Evolutionary conservation across 2,329 filamentous ascomycete genomes (phyloP), one percentile per base, ranked within the genome.

Genomic region (Xylaria sp.): DNA sequence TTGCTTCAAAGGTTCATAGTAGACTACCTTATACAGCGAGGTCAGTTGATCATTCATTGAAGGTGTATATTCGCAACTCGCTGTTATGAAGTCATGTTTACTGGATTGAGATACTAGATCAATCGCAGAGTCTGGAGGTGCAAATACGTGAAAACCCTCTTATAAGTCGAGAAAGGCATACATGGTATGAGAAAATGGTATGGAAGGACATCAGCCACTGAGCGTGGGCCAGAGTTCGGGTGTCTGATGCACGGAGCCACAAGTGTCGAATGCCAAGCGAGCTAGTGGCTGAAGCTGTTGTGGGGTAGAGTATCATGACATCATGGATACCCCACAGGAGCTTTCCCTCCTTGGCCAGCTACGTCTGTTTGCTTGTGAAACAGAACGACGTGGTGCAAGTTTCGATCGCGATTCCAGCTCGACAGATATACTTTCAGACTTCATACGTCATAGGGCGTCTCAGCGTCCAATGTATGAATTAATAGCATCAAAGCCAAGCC

Each of bases 221-320:
- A 23, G 3, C 18, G 51, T 54, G 13, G 51, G 25, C 13, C 15
- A 18, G 15, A 51, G 13, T 28, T 13, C 48, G 23, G 23, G 15
- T 44, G 41, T 18, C 23, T 32, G n/a, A 15, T 25, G 20, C 20
- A 32, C 20, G 18, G 32, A 18, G 50, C 50, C 50, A 23, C 50
- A 55, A 18, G 20, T 10, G 10, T n/a, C 18, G 6, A 46, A 37
- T n/a, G 23, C 28, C 28, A 50, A 51, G 25, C 20, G 15, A 44
- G 23, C 12, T 25, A 56, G 61, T 69, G 70, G 64, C 66, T 69
- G 39, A 68, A 70, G 71, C 70, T 69, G 12, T 9, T 52, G 60
- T 65, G 56, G 54, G 46, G 65, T 28, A 32, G 28, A 41, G 8
- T 59, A 28, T 71, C 44, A 77, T 78, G 77, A 78, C 77, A 71